Conservation (phyloP, 352 stramenopile species). For the Pythium dissotocum region DNA sequence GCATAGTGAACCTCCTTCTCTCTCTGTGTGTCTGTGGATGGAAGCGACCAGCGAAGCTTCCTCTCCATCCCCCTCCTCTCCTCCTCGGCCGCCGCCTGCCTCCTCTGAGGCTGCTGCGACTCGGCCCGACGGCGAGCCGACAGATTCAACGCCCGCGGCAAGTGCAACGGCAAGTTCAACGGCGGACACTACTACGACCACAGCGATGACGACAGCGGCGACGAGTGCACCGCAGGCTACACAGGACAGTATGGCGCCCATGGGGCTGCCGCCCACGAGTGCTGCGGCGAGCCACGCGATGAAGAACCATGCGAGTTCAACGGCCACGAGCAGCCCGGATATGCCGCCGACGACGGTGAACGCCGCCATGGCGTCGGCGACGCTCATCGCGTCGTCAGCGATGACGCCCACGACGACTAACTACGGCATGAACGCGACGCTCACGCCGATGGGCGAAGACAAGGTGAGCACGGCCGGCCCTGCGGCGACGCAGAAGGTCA, state of each 20-base stretch:
- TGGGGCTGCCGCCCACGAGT: background rate
- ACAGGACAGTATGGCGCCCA: background rate
- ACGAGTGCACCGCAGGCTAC: background rate
- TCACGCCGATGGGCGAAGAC: conserved; percentile 32
- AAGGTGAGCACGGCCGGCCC: conserved; percentile 22
- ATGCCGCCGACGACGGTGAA: conserved; percentile 14
- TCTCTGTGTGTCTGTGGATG: conserved; percentile 16
- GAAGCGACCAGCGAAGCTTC: conserved; percentile 18
- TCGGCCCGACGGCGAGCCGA: background rate
- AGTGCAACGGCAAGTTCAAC: background rate
- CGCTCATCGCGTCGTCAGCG: conserved; percentile 7
- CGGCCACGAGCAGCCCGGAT: background rate
- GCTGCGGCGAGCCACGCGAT: conserved; percentile 1
- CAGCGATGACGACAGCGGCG: background rate
- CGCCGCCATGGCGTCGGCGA: conserved; percentile 12
- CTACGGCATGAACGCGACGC: conserved; percentile 25
- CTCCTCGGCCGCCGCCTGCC: background rate
- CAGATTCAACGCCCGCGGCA: background rate
- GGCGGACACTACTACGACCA: background rate
- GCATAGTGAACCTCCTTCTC: background rate
- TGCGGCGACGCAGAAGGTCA: conserved; percentile 18
- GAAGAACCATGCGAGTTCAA: background rate
- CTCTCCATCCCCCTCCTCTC: background rate
- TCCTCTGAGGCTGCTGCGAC: background rate
- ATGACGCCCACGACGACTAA: conserved; percentile 34